These are phyloP conservation scores for Lasiodiplodia sp. DNA, from an alignment of 2,329 filamentous ascomycete species.

Conservation along the genomic window DNA sequence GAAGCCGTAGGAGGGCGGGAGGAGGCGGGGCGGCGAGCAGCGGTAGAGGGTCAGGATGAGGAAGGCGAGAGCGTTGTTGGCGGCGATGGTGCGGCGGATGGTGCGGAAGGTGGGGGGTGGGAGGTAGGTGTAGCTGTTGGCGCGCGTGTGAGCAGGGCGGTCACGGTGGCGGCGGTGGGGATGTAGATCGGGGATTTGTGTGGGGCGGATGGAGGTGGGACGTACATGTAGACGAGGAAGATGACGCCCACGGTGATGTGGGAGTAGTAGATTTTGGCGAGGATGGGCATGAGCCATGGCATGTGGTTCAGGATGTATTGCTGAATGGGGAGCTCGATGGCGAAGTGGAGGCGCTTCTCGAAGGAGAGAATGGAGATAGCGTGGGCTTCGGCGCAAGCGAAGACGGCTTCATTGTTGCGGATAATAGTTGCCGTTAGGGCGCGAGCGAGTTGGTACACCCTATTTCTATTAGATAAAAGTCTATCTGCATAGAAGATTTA, in stretches of 20 bases:
- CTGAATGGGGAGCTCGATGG: slow-evolving; percentile 52
- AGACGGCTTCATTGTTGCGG: slow-evolving; percentile 48
- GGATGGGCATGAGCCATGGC: slow-evolving; percentile 48
- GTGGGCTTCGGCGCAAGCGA: slow-evolving; percentile 49
- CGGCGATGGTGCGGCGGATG: slow-evolving; percentile 57
- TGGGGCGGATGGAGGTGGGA: background rate
- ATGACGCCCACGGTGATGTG: slow-evolving; percentile 55
- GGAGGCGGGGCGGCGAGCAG: slow-evolving; percentile 58
- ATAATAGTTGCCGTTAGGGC: slow-evolving; percentile 54
- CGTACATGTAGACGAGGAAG: slow-evolving; percentile 58
- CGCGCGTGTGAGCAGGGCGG: no score
- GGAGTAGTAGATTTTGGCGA: slow-evolving; percentile 55
- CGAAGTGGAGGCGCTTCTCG: slow-evolving; percentile 49
- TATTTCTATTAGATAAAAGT: background rate
- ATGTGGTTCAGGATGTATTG: slow-evolving; percentile 47
- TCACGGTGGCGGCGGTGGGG: background rate
- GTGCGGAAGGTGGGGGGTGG: slow-evolving; percentile 49
- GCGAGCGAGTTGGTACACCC: slow-evolving; percentile 54
- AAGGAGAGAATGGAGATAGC: slow-evolving; percentile 51
- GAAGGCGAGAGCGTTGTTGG: slow-evolving; percentile 59
- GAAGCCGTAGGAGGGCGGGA: slow-evolving; percentile 56
- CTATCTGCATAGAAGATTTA: background rate
- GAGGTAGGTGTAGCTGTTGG: slow-evolving; percentile 45
- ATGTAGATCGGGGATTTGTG: no score
- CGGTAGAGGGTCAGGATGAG: slow-evolving; percentile 57